Conservation (phyloP, 495 filamentous ascomycete genomes). For the Penicillium bovifimosum region DNA sequence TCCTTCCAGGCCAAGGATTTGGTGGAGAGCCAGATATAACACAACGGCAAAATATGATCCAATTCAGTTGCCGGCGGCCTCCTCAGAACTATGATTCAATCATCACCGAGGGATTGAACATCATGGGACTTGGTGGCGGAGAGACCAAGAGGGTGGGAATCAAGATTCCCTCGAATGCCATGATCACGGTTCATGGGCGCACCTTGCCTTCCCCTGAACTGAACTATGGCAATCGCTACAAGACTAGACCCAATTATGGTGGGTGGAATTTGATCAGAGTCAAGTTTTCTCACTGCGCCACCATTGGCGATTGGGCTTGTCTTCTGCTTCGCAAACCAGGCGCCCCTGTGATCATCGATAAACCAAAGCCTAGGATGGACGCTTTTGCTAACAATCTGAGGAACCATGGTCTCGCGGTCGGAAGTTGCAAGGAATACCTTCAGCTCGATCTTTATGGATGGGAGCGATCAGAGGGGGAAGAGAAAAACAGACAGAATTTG, state of each 20-base stretch:
- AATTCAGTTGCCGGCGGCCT: conserved; percentile 58
- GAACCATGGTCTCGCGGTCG: background rate
- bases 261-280: conserved; percentile 16
- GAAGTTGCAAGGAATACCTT: too few relatives aligned
- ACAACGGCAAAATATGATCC: conserved; percentile 57
- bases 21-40: conserved; percentile 41
- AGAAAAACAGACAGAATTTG: background rate
- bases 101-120: conserved; percentile 39
- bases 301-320: conserved; percentile 1
- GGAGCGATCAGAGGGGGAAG: background rate
- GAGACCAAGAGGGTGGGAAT: background rate
- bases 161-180: background rate
- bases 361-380: background rate
- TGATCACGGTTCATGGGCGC: conserved; percentile 18
- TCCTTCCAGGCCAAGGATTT: conserved; percentile 57
- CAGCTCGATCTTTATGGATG: background rate
- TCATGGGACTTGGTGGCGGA: conserved; percentile 39
- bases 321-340: background rate
- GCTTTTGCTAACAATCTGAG: background rate
- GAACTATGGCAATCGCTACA: conserved; percentile 4
- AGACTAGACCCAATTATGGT: background rate
- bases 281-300: conserved; percentile 2
- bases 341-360: background rate
- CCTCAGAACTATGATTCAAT: conserved; percentile 59
- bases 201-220: conserved; percentile 13